Evolutionary conservation across 768 basidiomycete species (phyloP).

Genomic region (Russula vinacea): DNA sequence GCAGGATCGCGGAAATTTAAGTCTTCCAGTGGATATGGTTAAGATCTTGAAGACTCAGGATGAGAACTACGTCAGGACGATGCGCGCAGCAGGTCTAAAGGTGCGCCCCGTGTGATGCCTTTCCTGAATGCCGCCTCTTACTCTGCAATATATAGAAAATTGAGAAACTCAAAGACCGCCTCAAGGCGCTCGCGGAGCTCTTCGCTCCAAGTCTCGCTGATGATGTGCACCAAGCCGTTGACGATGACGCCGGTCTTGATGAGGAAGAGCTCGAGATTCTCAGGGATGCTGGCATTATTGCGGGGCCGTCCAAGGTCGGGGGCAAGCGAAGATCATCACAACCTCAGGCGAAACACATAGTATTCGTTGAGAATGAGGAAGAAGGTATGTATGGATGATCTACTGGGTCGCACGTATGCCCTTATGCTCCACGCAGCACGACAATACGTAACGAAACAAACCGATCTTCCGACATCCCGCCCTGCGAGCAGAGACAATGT

Average conservation of each 20-base stretch:
- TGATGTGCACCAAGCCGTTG: constrained; percentile 38
- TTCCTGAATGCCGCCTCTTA: constrained; percentile 16
- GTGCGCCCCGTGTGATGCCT: constrained; percentile 43
- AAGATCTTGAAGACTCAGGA: constrained; percentile 97
- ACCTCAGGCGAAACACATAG: constrained; percentile 48
- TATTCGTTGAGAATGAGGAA: constrained; percentile 66
- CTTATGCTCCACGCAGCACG: constrained; percentile 15
- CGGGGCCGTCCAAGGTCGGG: constrained; percentile 36
- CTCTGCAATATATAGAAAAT: constrained; percentile 61
- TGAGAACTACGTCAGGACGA: constrained; percentile 89
- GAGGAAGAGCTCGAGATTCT: constrained; percentile 53
- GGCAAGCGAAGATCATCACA: constrained; percentile 35
- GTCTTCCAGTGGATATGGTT: constrained; percentile 86
- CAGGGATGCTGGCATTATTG: constrained; percentile 57
- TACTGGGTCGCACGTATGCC: background rate
- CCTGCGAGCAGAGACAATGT: background rate
- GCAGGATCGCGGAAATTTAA: constrained; percentile 77
- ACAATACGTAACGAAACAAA: constrained; percentile 2
- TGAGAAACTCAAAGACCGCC: constrained; percentile 67
- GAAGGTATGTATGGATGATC: constrained; percentile 49
- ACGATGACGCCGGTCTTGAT: constrained; percentile 40
- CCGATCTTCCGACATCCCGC: background rate
- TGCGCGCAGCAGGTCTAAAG: constrained; percentile 76
- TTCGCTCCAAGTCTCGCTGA: constrained; percentile 42
- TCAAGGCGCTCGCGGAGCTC: constrained; percentile 67